Base-by-base conservation (phyloP, 2,329 filamentous ascomycete genomes). In the Botryotinia convoluta region DNA sequence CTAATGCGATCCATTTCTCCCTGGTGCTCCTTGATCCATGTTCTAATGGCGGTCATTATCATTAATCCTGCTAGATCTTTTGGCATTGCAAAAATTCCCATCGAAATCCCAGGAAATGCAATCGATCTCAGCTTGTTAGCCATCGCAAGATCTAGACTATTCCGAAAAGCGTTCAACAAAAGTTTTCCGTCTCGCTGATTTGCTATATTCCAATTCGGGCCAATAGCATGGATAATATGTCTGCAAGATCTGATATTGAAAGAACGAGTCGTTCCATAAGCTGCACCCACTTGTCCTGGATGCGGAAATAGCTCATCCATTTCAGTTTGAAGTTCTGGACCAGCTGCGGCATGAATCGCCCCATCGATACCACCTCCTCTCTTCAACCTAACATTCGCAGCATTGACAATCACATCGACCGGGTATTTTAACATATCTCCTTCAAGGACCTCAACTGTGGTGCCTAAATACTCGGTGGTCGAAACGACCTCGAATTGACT, bases 331-430 rank as follows among this genome's bases (percentile, higher is more conserved):
- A 70, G 68, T 20, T 35, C 7, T 35, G 54, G 54, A n/a, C 68
- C 54, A 20, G 68, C 68, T 18, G 29, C 12, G 3, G 9, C 10
- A 10, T 61, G 68, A 44, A 70, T 37, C 8, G 35, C 12, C 5
- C 67, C 48, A 69, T 59, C 26, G 8, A 69, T 9, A 35, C 22
- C 51, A 12, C 26, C 20, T n/a, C 54, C 68, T 16, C 4, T 39
- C 22, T 26, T 14, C 9, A 70, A 45, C 0, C 7, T 22, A 22
- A n/a, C 26, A 70, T 61, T 61, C 32, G 51, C 29, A 18, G 54
- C 37, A 70, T 70, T 70, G 10, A 70, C 51, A 45, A 70, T 70
- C 29, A 70, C 68, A 35, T 70, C 68, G 12, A 70, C 51, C 12
- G 68, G 68, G 44, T 59, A 59, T 20, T 16, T 35, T 16, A 70